Evolutionary conservation across 2,329 filamentous ascomycete species (phyloP).

Genomic region (Aspergillus sp.): DNA sequence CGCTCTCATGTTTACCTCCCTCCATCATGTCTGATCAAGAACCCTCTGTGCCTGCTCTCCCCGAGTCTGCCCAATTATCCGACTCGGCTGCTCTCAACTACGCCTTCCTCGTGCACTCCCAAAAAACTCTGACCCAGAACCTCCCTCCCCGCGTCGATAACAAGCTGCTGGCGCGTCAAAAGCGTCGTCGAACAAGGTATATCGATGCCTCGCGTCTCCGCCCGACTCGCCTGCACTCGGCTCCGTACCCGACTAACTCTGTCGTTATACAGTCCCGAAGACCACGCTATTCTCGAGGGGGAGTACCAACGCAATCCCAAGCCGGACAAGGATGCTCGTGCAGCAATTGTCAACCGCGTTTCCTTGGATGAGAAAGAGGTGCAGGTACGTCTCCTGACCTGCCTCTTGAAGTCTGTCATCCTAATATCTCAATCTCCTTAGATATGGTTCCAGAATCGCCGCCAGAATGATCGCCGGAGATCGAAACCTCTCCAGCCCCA

Average conservation of each 20-base stretch:
- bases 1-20: not conserved
- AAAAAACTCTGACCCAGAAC: slow-evolving; percentile 47
- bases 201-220: slow-evolving; percentile 7
- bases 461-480: slow-evolving; percentile 86
- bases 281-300: slow-evolving; percentile 78
- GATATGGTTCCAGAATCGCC: slow-evolving; percentile 97
- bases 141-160: slow-evolving; percentile 51
- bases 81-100: slow-evolving; percentile 32
- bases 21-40: slow-evolving; percentile 29
- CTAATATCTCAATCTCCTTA: slow-evolving; percentile 28
- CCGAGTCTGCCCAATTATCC: slow-evolving; percentile 23
- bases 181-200: slow-evolving; percentile 53
- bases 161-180: slow-evolving; percentile 51
- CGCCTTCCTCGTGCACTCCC: slow-evolving; percentile 53
- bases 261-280: slow-evolving; percentile 56
- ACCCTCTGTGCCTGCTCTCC: slow-evolving; percentile 21
- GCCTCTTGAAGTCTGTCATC: slow-evolving; percentile 16
- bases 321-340: slow-evolving; percentile 79
- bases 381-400: slow-evolving; percentile 55
- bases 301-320: slow-evolving; percentile 80
- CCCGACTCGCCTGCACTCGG: slow-evolving; percentile 9
- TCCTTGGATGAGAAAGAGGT: slow-evolving; percentile 92
- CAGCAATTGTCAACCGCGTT: slow-evolving; percentile 74
- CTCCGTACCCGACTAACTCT: slow-evolving; percentile 8
- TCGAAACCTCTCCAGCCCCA: slow-evolving; percentile 71